A percentile compares a stretch with the other conserved stretches of the same genome.
These are phyloP conservation scores for Globisporangium paddicum DNA, from an alignment of 352 stramenopile species.

Conservation along the genomic window DNA sequence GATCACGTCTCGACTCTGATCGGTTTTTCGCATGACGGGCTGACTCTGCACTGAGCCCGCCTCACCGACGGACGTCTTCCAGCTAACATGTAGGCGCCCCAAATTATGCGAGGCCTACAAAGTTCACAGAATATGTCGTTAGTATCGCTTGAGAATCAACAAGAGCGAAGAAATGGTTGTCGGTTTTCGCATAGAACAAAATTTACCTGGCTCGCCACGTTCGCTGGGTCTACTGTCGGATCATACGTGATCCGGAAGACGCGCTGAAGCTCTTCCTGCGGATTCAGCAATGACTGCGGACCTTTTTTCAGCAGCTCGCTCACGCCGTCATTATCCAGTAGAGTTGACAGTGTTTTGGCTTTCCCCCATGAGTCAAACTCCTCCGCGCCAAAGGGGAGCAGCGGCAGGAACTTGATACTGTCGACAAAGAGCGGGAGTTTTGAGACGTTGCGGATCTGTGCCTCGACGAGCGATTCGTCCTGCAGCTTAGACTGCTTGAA, in stretches of 20 bases:
- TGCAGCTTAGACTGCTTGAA: constrained; percentile 70
- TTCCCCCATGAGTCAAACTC: constrained; percentile 24
- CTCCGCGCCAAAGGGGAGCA: constrained; percentile 45
- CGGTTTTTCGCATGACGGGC: constrained; percentile 61
- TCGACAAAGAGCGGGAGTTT: constrained; percentile 79
- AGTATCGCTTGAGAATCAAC: too few species aligned
- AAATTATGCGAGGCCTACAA: constrained; percentile 56
- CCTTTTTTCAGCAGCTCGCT: constrained; percentile 27
- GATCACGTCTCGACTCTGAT: constrained; percentile 32
- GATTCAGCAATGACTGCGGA: constrained; percentile 60
- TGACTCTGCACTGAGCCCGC: constrained; percentile 78
- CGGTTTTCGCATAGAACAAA: too few species aligned
- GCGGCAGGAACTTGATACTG: constrained; percentile 70
- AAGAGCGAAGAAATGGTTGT: too few species aligned
- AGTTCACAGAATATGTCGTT: not conserved
- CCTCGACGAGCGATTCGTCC: constrained; percentile 62
- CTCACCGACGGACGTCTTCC: constrained; percentile 80
- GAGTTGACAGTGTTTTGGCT: too few species aligned
- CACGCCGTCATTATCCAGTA: not conserved
- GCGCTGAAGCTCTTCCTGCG: constrained; percentile 75
- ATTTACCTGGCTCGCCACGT: constrained; percentile 29
- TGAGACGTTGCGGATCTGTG: constrained; percentile 79
- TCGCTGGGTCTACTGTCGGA: constrained; percentile 24
- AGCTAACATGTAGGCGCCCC: constrained; percentile 72
- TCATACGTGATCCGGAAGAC: constrained; percentile 60